phyloP scores from a whole-genome alignment of 441 rosid species.

The Corymbia citriodora region DNA sequence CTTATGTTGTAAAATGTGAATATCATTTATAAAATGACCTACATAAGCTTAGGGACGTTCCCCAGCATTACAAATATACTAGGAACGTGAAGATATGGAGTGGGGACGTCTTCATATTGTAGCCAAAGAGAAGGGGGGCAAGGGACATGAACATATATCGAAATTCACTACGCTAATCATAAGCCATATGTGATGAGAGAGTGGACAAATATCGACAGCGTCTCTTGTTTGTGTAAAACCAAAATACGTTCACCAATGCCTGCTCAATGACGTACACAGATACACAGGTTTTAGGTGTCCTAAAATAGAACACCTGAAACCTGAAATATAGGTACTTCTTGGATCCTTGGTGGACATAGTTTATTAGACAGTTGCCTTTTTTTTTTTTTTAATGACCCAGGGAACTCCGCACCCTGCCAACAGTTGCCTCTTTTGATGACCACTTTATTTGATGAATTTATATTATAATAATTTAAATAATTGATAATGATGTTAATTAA shows the following conservation, averaged over 20 bases:
- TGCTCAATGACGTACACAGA: not conserved
- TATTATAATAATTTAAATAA: too few species aligned
- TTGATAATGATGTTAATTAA: not conserved
- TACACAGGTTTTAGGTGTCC: too few species aligned
- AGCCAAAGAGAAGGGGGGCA: too few species aligned
- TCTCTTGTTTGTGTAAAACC: not conserved
- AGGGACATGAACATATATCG: too few species aligned
- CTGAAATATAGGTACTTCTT: too few species aligned
- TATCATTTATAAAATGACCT: not conserved
- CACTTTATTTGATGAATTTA: not conserved
- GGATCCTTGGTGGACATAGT: too few species aligned
- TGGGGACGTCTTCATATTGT: not conserved
- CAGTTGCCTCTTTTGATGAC: not conserved
- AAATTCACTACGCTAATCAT: not conserved
- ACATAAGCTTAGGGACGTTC: not conserved
- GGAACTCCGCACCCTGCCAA: too few species aligned
- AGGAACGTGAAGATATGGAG: not conserved
- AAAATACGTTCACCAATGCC: not conserved
- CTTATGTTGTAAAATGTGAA: accelerated
- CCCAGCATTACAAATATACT: not conserved
- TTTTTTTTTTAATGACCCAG: too few species aligned
- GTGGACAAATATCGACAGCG: not conserved
- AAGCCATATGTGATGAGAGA: not conserved
- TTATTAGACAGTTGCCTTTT: too few species aligned
- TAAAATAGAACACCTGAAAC: too few species aligned